These are phyloP conservation scores for Aspergillus hiratsukae DNA, from an alignment of 2,329 filamentous ascomycete species.

Conservation along the genomic window DNA sequence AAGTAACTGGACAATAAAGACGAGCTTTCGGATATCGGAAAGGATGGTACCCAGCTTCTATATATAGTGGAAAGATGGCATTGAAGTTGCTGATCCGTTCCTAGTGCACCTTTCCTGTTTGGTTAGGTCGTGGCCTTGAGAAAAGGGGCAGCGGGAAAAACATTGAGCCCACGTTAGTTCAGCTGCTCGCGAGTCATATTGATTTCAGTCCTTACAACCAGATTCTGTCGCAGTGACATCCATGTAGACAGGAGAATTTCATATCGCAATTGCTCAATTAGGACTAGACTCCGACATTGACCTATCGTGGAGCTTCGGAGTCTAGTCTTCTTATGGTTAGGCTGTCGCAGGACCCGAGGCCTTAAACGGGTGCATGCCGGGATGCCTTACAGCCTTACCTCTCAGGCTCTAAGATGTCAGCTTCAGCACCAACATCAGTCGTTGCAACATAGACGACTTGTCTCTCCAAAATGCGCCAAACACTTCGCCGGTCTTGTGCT, in stretches of 20 bases:
- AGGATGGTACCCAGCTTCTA: not conserved
- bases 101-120: not conserved
- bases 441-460: not conserved
- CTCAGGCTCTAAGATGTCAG: not conserved
- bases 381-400: not conserved
- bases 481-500: constrained; percentile 55
- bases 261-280: constrained; percentile 8
- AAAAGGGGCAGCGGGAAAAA: not conserved
- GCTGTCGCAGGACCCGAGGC: not conserved
- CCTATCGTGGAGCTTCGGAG: constrained; percentile 15
- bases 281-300: constrained; percentile 21
- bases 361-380: not conserved
- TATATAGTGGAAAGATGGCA: not conserved
- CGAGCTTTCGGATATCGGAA: not conserved
- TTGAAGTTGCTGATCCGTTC: not conserved
- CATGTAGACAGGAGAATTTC: too few relatives aligned
- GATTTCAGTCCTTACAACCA: not conserved
- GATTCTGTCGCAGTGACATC: not conserved
- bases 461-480: constrained; percentile 45
- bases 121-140: not conserved
- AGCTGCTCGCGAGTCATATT: not conserved
- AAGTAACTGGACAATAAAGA: not conserved
- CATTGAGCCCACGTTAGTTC: not conserved
- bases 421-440: not conserved
- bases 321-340: constrained; percentile 20